Base-by-base conservation (phyloP, 371 early-diverging fungal genomes). In the Saksenaea oblongispora region DNA sequence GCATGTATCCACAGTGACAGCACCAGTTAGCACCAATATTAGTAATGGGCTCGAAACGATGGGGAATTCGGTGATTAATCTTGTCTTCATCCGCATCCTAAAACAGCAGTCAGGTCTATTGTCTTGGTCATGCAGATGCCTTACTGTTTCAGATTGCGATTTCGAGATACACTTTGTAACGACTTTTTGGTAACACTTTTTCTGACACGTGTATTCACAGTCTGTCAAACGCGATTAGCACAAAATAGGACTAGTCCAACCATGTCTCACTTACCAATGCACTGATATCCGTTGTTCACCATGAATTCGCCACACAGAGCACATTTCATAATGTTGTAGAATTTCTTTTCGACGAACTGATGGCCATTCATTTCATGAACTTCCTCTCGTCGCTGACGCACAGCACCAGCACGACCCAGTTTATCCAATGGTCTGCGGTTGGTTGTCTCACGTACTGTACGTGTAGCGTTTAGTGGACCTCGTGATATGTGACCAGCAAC, bases 1-100 rank as follows among this genome's bases (percentile, higher is more conserved):
- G 86, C 86, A 95, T 91, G 54, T 89, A 89, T 34, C 99, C 99
- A 84, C 99, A 99, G 76, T 99, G 99, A 69, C 91, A 89, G 79
- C 99, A 99, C 95, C 97, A 99, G 69, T 89, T 87, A 26, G 94
- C 90, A 22, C 88, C 89, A 59, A 92, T 80, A 56, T 86, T 90
- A 44, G 90, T 89, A 14, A 88, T 74, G 18, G 79, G 83, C 65
- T 92, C 90, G 70, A 94, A 96, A 26, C 93, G 88, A 83, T 99
- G 99, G 26, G 95, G 95, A 67, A 98, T 97, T 44, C 91, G 89
- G 76, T 98, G 97, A 26, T 88, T 88, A 15, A 92, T 76, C 36
- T 87, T 82, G 18, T 91, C 88, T 58, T 80, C 84, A 51, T 86
- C 86, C 3, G 83, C 70, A 51, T 81, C 80, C 73, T 82, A 71